Evolutionary conservation across 495 filamentous ascomycete genomes (phyloP), one percentile per base, ranked within the genome.

Genomic region (Neurospora sp.): DNA sequence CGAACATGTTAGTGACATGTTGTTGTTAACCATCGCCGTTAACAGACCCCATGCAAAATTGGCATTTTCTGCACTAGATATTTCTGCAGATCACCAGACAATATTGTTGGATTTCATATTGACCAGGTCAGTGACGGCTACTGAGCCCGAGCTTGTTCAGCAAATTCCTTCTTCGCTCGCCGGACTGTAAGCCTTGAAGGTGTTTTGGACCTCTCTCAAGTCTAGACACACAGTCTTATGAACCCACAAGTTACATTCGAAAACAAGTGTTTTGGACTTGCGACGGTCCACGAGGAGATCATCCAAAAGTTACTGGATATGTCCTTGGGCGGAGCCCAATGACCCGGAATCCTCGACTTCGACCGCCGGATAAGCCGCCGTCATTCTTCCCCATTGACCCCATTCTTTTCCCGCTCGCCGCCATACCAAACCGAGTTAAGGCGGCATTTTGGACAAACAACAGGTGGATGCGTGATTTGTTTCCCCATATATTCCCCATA

Each of bases 391-490:
- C 28, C 54, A 54, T 37, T 54, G 70, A 39, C 69, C 24, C 70
- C 70, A 10, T 69, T 21, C n/a, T 37, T 70, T 69, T 75, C 42
- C 70, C 70, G 71, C 48, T 77, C 48, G 59, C 70, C 34, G 31
- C 74, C 40, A 69, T 73, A 28, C 71, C 66, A 75, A 31, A 38
- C 69, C 45, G 10, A 73, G 21, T 34, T 19, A 48, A 45, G 39
- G 37, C 66, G 43, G 70, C 19, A 62, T 38, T 34, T 40, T 72
- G 39, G 70, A 45, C 76, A 70, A 73, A 39, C 74, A 73, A 76
- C 19, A 69, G 43, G 71, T 74, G 28, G 71, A 69, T 82, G 81
- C 82, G 81, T 82, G 73, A 81, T 83, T 82, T 81, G 70, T 75
- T 77, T 74, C 73, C 45, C 74, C 77, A 76, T 81, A 75, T 75